These are phyloP conservation scores for Protea cynaroides DNA, from an alignment of 164 flowering plant species.

Conservation along the genomic window DNA sequence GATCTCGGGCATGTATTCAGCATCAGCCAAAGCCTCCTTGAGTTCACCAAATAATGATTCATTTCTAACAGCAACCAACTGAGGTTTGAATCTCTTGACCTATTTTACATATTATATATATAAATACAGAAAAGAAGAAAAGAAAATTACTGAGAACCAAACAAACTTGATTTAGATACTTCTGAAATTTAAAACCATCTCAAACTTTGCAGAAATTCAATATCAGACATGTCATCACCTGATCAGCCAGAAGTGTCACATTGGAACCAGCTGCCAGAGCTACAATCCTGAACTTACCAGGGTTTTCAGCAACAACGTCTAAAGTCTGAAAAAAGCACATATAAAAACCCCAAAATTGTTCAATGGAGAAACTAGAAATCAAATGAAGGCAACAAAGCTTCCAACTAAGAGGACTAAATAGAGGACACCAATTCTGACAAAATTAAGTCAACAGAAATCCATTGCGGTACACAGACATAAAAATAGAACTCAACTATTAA, in stretches of 20 bases:
- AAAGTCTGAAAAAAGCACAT: constrained; percentile 57
- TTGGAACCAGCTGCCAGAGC: constrained; percentile 99
- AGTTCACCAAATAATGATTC: constrained; percentile 73
- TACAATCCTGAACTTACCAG: constrained; percentile 85
- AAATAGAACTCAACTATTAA: background rate
- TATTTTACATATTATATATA: no score
- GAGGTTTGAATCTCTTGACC: constrained; percentile 82
- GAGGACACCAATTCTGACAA: background rate
- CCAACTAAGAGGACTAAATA: background rate
- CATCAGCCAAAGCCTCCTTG: constrained; percentile 79
- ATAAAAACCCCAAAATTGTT: background rate
- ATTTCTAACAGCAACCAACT: constrained; percentile 76
- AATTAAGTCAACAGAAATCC: background rate
- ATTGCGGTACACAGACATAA: background rate
- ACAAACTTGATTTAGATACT: background rate
- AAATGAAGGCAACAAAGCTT: background rate
- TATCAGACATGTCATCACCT: constrained; percentile 39
- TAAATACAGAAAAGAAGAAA: no score
- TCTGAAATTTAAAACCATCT: background rate
- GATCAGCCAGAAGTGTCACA: constrained; percentile 95
- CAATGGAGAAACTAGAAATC: background rate
- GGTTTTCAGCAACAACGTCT: constrained; percentile 95
- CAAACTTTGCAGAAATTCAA: background rate
- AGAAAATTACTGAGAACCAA: background rate
- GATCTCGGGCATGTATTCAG: constrained; percentile 81